Conservation (phyloP, 768 basidiomycete genomes). For the Leccinum sublutescens region DNA sequence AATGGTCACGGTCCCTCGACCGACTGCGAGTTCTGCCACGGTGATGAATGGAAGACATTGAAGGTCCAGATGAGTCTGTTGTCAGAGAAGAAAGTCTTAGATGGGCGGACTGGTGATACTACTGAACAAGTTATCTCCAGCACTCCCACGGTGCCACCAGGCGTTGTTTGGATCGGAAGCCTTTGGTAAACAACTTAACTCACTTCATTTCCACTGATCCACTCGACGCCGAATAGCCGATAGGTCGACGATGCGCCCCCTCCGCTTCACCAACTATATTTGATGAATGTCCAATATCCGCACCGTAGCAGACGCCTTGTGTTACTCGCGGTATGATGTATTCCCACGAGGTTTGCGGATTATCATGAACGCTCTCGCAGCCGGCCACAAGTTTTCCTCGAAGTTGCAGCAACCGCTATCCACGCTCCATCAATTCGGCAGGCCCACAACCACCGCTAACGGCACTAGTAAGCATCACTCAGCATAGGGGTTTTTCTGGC, state of each 20-base stretch:
- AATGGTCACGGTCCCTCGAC: constrained; percentile 10
- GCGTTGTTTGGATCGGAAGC: constrained; percentile 30
- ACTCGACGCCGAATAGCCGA: constrained; percentile 23
- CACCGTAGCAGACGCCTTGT: constrained; percentile 24
- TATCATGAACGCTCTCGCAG: constrained; percentile 14
- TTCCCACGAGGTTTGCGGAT: constrained; percentile 19
- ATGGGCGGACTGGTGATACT: constrained; percentile 1
- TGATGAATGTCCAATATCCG: constrained; percentile 27
- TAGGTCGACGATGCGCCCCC: constrained; percentile 9
- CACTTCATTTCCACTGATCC: constrained; percentile 12
- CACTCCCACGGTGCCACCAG: background rate
- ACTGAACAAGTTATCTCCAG: background rate
- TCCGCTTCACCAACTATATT: constrained; percentile 8
- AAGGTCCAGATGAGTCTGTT: background rate
- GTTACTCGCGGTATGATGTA: background rate
- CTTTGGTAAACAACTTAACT: constrained; percentile 26
- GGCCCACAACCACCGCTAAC: constrained; percentile 4
- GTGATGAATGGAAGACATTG: constrained; percentile 22
- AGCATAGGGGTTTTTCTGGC: background rate
- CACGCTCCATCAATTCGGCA: constrained; percentile 9
- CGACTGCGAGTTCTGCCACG: constrained; percentile 25
- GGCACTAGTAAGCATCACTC: background rate
- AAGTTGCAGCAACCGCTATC: constrained; percentile 4
- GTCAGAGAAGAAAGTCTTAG: background rate
- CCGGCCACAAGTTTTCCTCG: constrained; percentile 29